A percentile compares a stretch with the other conserved stretches of the same genome.
phyloP scores from a whole-genome alignment of 192 early-diverging fungal species.

The Phlyctochytrium bullatum region DNA sequence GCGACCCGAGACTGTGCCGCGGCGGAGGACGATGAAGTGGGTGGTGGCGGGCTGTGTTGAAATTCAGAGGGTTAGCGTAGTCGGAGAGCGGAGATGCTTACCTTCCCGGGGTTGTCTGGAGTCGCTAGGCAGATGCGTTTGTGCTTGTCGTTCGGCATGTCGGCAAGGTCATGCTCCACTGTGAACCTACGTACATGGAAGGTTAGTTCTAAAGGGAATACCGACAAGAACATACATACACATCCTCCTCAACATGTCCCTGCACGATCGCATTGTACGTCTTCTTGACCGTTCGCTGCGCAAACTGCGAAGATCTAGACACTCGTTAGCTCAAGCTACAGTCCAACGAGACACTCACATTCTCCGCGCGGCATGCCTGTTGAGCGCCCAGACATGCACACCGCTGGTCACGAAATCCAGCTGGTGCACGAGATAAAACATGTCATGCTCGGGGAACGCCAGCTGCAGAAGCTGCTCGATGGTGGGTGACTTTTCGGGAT shows the following conservation, averaged over 20 bases:
- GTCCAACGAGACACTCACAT: neutral
- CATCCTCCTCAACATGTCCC: constrained; percentile 20
- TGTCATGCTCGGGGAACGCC: constrained; percentile 1
- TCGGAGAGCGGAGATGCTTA: neutral
- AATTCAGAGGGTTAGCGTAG: neutral
- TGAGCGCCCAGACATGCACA: constrained; percentile 34
- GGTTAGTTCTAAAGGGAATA: neutral
- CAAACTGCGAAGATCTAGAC: constrained; percentile 7
- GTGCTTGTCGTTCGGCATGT: neutral
- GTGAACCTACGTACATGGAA: neutral
- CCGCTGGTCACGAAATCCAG: constrained; percentile 32
- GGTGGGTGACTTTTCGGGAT: constrained; percentile 5
- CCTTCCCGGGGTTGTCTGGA: constrained; percentile 28
- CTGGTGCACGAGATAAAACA: constrained; percentile 29
- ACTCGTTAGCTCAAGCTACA: neutral
- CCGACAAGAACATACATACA: neutral
- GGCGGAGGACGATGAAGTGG: neutral
- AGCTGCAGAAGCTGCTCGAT: constrained; percentile 4
- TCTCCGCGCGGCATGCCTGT: constrained; percentile 9
- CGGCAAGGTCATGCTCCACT: neutral
- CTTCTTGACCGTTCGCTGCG: constrained; percentile 21
- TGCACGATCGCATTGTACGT: constrained; percentile 26
- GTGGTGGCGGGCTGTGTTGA: constrained; percentile 7
- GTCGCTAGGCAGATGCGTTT: neutral
- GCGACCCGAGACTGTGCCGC: constrained; percentile 5